Base-by-base conservation (phyloP, 1,139 yeast species). In the Ashbya aceris region DNA sequence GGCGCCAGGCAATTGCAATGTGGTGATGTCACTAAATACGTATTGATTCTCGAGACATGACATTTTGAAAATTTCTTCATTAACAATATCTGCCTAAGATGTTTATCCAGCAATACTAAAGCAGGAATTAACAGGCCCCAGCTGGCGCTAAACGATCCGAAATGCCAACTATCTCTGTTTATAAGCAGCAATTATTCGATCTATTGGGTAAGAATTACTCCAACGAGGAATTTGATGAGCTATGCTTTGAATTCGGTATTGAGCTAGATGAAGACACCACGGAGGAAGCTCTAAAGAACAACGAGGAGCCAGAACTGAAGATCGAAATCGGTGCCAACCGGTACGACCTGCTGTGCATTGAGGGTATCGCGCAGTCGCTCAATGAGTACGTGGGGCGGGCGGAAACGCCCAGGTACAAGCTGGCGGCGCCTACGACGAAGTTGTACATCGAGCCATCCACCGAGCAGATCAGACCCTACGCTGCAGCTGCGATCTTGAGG, bases 251-350 rank as follows among this genome's bases (percentile, higher is more conserved):
- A 60, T 93, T 89, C 55, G 99, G 99, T 55, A 80, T 93, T 54
- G 99, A 93, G 69, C 74, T 93, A 51, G 99, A 93, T 64, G 98
- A 93, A 68, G 98, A 93, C 63, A 68, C 75, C 48, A 83, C 93
- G 38, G 86, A 82, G 40, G 93, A 82, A 41, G 81, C 84, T 49
- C 70, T 70, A 53, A 81, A 74, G 44, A 79, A 76, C 38, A 81
- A 78, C 48, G 96, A 89, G 67, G 85, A 97, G 64, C 96, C 99
- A 17, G 95, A 89, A 66, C 74, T 86, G 57, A 93, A 93, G 69
- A 87, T 93, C 58, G 99, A 93, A 65, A 81, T 93, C 51, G 97
- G 96, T 44, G 99, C 99, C 50, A 93, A 93, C 69, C 78, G 98
- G 69, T 93, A 91, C 60, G 99, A 91, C 64, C 79, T 93, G 91